Evolutionary conservation across 2,329 filamentous ascomycete genomes (phyloP).

Genomic region (Orbilia brochopaga): DNA sequence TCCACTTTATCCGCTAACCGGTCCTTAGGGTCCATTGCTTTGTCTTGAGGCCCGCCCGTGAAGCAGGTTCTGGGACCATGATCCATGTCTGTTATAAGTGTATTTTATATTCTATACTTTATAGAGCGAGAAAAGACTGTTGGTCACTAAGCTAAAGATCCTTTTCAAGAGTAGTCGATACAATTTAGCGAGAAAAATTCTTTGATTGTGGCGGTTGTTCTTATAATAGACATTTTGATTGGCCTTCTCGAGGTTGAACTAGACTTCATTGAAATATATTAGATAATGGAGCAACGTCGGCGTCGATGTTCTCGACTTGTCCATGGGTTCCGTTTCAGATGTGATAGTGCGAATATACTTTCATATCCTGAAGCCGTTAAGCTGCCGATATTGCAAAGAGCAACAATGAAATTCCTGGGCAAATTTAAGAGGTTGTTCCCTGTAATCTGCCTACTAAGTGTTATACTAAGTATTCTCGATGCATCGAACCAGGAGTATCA

Average conservation of each 20-base stretch:
- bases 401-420: no score
- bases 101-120: background rate
- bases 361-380: no score
- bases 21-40: background rate
- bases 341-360: conserved; percentile 3
- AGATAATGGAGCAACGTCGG: no score
- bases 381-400: no score
- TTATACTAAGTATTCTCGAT: background rate
- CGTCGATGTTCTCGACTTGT: no score
- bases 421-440: no score
- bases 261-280: no score
- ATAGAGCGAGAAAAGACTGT: background rate
- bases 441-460: no score
- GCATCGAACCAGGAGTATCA: conserved; percentile 10
- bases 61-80: background rate
- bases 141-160: background rate
- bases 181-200: no score
- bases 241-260: no score
- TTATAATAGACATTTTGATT: no score
- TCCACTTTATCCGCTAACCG: background rate
- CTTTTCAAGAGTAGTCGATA: background rate
- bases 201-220: no score
- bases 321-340: conserved; percentile 26
- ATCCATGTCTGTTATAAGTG: background rate
- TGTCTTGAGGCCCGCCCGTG: background rate